phyloP scores from a whole-genome alignment of 805 yeast species.

The Ogataea nonfermentans region DNA sequence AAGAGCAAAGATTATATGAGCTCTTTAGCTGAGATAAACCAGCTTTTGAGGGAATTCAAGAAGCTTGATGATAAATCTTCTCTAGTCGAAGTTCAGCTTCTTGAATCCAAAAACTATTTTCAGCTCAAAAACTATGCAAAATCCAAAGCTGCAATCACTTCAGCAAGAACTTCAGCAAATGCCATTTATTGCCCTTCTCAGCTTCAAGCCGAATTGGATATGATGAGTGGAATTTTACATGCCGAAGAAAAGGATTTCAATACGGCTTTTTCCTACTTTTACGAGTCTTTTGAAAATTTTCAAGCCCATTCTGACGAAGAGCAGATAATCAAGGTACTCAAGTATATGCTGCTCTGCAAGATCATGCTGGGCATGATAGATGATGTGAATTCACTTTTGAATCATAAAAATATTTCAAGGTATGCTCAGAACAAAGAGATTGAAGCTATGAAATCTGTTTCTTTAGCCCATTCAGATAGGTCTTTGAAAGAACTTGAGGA shows the following conservation, averaged over 20 bases:
- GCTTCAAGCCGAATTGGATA: conserved; percentile 89
- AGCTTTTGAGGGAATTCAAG: conserved; percentile 79
- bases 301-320: conserved; percentile 47
- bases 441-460: conserved; percentile 94
- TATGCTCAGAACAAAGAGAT: conserved; percentile 68
- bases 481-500: conserved; percentile 87
- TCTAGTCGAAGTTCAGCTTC: conserved; percentile 89
- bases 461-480: conserved; percentile 85
- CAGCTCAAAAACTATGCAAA: conserved; percentile 89
- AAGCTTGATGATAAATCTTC: conserved; percentile 94
- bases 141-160: conserved; percentile 86
- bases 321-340: conserved; percentile 62
- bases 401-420: conserved; percentile 52
- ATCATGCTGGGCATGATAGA: conserved; percentile 87
- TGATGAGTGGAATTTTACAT: conserved; percentile 92
- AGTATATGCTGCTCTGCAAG: conserved; percentile 89
- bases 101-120: conserved; percentile 88
- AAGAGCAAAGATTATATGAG: conserved; percentile 61
- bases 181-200: conserved; percentile 93
- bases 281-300: conserved; percentile 91
- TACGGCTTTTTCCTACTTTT: conserved; percentile 93
- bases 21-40: conserved; percentile 69
- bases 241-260: conserved; percentile 97
- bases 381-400: conserved; percentile 77
- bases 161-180: conserved; percentile 97